Conservation (phyloP, 1,284 basidiomycete genomes). For the Ceratobasidium sp. region DNA sequence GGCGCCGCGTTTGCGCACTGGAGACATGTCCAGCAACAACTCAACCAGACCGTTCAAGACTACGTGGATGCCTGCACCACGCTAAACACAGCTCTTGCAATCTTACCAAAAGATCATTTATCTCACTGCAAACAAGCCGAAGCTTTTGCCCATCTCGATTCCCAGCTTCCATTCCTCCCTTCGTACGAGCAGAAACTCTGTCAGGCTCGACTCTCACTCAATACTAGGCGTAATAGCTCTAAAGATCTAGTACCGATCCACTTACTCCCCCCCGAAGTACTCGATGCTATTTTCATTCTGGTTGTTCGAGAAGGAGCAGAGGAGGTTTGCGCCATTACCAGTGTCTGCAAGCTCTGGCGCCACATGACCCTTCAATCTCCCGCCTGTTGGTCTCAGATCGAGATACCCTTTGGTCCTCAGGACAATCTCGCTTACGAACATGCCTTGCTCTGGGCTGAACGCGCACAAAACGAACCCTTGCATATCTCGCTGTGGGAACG, state of each 20-base stretch:
- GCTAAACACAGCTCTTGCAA: neutral
- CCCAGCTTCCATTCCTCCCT: neutral
- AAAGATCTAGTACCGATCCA: constrained; percentile 4
- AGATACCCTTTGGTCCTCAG: neutral
- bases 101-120: neutral
- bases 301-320: neutral
- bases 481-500: neutral
- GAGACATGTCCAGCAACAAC: neutral
- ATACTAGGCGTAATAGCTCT: neutral
- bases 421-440: neutral
- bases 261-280: constrained; percentile 1
- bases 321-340: neutral
- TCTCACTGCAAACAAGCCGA: neutral
- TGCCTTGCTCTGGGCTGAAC: neutral
- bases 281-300: neutral
- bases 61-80: neutral
- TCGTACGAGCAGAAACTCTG: neutral
- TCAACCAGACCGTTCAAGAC: neutral
- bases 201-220: neutral
- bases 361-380: neutral
- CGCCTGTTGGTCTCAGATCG: neutral
- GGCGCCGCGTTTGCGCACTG: neutral
- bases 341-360: neutral
- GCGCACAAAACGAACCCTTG: neutral
- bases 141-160: neutral